Evolutionary conservation across 331 rosid species (phyloP).

Genomic region (Prunus yedoensis): DNA sequence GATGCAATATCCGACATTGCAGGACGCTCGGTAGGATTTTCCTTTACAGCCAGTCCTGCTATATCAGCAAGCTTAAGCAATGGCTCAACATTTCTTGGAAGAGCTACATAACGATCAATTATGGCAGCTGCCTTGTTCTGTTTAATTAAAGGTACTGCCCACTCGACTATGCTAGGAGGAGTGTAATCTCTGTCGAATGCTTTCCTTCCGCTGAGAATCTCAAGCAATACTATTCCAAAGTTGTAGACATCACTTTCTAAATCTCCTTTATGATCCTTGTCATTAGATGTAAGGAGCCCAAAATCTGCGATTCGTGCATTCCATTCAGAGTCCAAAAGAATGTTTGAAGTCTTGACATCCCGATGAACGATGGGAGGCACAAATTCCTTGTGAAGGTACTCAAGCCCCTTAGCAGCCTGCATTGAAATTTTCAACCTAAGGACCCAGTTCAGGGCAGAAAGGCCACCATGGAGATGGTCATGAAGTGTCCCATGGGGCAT

Average conservation of each 20-base stretch:
- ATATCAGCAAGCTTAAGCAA: constrained; percentile 79
- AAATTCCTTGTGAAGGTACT: constrained; percentile 76
- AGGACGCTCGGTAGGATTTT: constrained; percentile 63
- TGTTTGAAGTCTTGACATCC: constrained; percentile 71
- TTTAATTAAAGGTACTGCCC: constrained; percentile 84
- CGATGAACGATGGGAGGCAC: constrained; percentile 69
- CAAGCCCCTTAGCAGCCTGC: constrained; percentile 85
- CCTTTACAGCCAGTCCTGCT: constrained; percentile 68
- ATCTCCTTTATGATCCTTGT: constrained; percentile 49
- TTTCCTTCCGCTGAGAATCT: constrained; percentile 87
- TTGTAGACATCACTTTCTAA: constrained; percentile 58
- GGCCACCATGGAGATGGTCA: constrained; percentile 91
- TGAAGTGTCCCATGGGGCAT: constrained; percentile 92
- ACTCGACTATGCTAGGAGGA: constrained; percentile 63
- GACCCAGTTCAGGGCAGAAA: constrained; percentile 79
- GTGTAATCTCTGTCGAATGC: constrained; percentile 63
- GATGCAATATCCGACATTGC: constrained; percentile 64
- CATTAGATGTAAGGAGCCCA: constrained; percentile 62
- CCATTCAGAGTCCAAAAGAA: constrained; percentile 87
- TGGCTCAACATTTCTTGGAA: constrained; percentile 83
- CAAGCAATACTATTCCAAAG: constrained; percentile 75
- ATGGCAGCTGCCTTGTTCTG: constrained; percentile 74
- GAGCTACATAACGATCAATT: constrained; percentile 54
- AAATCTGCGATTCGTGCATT: constrained; percentile 74
- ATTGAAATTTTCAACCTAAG: constrained; percentile 63